Percentiles rank a stretch among this genome's conserved stretches.
Conservation (phyloP, 2,329 filamentous ascomycete species). For the Dactylellina haptotyla region DNA sequence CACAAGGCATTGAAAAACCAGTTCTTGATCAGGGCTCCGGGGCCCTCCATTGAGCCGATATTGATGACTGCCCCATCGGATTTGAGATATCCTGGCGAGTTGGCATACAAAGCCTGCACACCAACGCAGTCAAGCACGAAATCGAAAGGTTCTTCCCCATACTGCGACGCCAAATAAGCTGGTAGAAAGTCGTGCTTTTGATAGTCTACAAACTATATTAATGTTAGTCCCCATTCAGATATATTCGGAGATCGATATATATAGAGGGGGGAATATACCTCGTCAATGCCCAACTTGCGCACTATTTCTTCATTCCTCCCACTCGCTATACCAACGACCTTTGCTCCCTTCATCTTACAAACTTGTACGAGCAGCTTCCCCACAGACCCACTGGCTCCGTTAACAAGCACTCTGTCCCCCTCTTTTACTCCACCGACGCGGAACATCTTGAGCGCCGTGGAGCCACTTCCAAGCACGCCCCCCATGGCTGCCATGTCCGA, state of each 20-base stretch:
- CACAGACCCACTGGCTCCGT: conserved; percentile 35
- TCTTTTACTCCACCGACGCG: conserved; percentile 13
- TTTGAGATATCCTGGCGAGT: conserved; percentile 38
- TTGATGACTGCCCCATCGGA: conserved; percentile 28
- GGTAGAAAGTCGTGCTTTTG: conserved; percentile 4
- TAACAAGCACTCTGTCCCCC: conserved; percentile 30
- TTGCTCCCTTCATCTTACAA: conserved; percentile 29
- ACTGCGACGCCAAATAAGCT: conserved; percentile 26
- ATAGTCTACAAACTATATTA: background rate
- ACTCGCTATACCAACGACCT: conserved; percentile 23
- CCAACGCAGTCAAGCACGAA: conserved; percentile 42
- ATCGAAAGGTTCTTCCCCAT: conserved; percentile 26
- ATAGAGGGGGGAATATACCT: conserved; percentile 4
- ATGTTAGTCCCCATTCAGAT: background rate
- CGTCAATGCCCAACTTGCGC: conserved; percentile 31
- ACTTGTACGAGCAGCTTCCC: conserved; percentile 26
- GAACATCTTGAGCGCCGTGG: conserved; percentile 26
- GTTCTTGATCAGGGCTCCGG: conserved; percentile 15
- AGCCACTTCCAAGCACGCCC: conserved; percentile 8
- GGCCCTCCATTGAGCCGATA: conserved; percentile 16
- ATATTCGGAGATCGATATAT: background rate
- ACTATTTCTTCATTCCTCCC: conserved; percentile 37
- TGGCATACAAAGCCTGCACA: conserved; percentile 27
- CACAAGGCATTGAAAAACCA: conserved; percentile 35
- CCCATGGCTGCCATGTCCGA: conserved; percentile 4